phyloP scores from a whole-genome alignment of 805 yeast genomes.

The Zygosaccharomyces lentus region DNA sequence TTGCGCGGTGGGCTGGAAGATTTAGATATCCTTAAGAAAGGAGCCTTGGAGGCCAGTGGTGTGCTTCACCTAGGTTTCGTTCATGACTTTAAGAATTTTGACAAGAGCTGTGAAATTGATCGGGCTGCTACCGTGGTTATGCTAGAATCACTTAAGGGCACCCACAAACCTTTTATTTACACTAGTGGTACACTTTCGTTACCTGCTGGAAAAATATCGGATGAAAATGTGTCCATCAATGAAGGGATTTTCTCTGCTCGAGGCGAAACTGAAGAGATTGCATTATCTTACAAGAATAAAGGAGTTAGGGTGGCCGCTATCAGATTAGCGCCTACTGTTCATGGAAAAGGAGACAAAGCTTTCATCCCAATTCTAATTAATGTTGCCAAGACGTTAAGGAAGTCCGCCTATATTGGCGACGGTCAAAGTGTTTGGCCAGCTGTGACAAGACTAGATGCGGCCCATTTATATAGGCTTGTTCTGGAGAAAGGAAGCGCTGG shows the following conservation, averaged over 20 bases:
- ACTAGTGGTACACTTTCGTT: constrained; percentile 14
- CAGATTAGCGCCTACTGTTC: constrained; percentile 36
- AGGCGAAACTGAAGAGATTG: constrained; percentile 14
- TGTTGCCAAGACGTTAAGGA: constrained; percentile 32
- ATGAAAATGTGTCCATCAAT: constrained; percentile 8
- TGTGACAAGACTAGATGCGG: constrained; percentile 35
- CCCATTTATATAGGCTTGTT: constrained; percentile 29
- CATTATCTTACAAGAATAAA: constrained; percentile 17
- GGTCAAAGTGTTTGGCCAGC: constrained; percentile 35
- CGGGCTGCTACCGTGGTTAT: constrained; percentile 28
- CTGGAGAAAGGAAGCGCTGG: constrained; percentile 30
- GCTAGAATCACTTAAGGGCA: constrained; percentile 28
- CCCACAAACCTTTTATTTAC: constrained; percentile 29
- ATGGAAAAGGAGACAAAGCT: constrained; percentile 32
- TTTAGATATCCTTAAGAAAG: constrained; percentile 29
- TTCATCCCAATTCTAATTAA: constrained; percentile 26
- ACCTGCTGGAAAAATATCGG: constrained; percentile 7
- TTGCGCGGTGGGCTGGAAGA: constrained; percentile 34
- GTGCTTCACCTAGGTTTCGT: constrained; percentile 38
- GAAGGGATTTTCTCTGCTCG: constrained; percentile 11
- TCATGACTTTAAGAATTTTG: constrained; percentile 30
- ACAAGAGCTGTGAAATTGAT: constrained; percentile 23
- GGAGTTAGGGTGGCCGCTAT: constrained; percentile 30
- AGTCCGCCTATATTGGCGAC: constrained; percentile 37
- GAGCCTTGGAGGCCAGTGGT: constrained; percentile 34